Evolutionary conservation across 192 early-diverging fungal species (phyloP).

Genomic region (Diversispora eburnea): DNA sequence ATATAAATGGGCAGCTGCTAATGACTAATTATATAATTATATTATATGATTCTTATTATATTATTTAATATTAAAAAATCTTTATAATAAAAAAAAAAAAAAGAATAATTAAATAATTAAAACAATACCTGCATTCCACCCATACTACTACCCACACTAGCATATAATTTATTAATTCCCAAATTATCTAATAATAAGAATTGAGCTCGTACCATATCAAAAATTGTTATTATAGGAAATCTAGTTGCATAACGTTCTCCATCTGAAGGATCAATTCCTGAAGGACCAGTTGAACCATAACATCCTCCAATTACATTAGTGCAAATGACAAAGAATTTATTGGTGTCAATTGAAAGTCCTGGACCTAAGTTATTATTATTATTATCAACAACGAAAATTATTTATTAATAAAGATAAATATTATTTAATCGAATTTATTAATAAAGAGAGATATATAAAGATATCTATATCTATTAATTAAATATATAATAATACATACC

Average conservation of each 20-base stretch:
- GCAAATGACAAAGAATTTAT: slow-evolving; percentile 93
- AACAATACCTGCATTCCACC: slow-evolving; percentile 81
- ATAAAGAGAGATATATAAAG: no score
- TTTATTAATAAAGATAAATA: neutral
- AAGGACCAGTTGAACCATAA: slow-evolving; percentile 93
- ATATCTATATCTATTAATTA: no score
- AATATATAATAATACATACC: slow-evolving; percentile 30
- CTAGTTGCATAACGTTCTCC: slow-evolving; percentile 77
- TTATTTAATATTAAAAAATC: neutral
- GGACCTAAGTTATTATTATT: slow-evolving; percentile 45
- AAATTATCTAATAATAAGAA: slow-evolving; percentile 77
- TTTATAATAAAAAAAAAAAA: neutral
- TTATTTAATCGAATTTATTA: no score
- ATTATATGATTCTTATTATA: neutral
- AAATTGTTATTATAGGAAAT: slow-evolving; percentile 90
- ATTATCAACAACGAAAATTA: neutral
- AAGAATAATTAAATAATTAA: slow-evolving; percentile 4
- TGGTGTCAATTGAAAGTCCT: slow-evolving; percentile 86
- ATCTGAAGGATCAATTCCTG: slow-evolving; percentile 73
- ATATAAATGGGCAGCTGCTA: slow-evolving; percentile 79
- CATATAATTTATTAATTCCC: slow-evolving; percentile 77
- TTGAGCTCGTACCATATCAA: slow-evolving; percentile 97
- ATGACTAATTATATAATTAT: slow-evolving; percentile 41
- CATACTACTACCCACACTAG: slow-evolving; percentile 91
- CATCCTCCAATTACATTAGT: slow-evolving; percentile 96